phyloP scores from a whole-genome alignment of 495 filamentous ascomycete species.

The Lasiosphaeria miniovina region DNA sequence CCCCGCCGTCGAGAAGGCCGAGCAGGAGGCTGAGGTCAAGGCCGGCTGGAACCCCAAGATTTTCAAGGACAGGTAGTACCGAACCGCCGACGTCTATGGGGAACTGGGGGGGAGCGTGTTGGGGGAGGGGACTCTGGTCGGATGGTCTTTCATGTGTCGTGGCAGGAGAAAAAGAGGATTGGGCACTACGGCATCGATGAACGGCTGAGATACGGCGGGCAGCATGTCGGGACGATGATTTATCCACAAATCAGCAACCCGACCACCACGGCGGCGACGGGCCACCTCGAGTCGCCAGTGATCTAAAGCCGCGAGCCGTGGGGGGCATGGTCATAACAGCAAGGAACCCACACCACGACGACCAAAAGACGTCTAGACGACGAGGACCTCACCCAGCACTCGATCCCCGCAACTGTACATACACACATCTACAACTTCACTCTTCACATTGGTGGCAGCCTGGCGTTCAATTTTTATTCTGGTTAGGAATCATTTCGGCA shows the following conservation, averaged over 20 bases:
- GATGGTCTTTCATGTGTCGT: too few species aligned
- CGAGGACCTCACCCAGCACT: not conserved
- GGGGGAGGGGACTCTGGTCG: too few species aligned
- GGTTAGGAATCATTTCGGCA: not conserved
- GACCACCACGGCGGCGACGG: too few species aligned
- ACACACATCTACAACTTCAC: slow-evolving; percentile 10
- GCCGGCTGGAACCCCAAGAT: slow-evolving; percentile 93
- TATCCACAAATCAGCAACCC: too few species aligned
- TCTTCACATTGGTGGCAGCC: not conserved
- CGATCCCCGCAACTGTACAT: not conserved
- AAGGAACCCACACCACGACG: not conserved
- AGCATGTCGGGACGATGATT: too few species aligned
- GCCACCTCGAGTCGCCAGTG: too few species aligned
- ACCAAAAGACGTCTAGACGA: not conserved
- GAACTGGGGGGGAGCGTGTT: too few species aligned
- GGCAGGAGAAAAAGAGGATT: too few species aligned
- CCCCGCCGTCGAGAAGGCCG: slow-evolving; percentile 49
- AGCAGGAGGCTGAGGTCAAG: slow-evolving; percentile 62
- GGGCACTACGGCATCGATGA: too few species aligned
- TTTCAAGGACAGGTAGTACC: slow-evolving; percentile 71
- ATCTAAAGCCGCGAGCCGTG: slow-evolving; percentile 19
- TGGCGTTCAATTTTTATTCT: not conserved
- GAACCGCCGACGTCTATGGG: too few species aligned
- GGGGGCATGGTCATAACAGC: slow-evolving; percentile 4
- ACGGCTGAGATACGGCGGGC: too few species aligned